A percentile compares a stretch with the other conserved stretches of the same genome.
Evolutionary conservation across 1,284 basidiomycete species (phyloP).

Genomic region (Moesziomyces globuligerus): DNA sequence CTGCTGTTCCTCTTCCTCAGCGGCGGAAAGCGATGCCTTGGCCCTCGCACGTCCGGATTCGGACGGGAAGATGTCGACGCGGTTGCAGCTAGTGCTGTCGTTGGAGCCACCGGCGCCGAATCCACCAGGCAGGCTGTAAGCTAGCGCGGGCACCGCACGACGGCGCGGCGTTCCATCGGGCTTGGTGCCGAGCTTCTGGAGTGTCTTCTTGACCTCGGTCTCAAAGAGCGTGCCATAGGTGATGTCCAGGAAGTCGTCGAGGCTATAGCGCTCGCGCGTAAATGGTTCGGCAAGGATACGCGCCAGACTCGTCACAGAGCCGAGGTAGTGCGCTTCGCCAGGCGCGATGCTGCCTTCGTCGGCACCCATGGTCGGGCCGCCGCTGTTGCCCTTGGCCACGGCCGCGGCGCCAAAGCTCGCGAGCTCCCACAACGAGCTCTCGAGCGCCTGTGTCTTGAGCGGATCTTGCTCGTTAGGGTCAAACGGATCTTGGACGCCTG

Average conservation of each 20-base stretch:
- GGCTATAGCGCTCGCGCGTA: constrained; percentile 85
- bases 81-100: constrained; percentile 14
- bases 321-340: constrained; percentile 79
- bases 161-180: not conserved
- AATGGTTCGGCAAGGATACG: constrained; percentile 91
- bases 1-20: constrained; percentile 28
- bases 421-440: constrained; percentile 92
- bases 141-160: constrained; percentile 15
- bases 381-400: constrained; percentile 20
- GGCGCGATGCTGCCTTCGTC: constrained; percentile 25
- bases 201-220: constrained; percentile 81
- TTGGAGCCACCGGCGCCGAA: constrained; percentile 38
- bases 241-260: constrained; percentile 98
- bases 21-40: constrained; percentile 10
- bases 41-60: constrained; percentile 17
- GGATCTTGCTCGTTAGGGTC: constrained; percentile 77
- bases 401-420: constrained; percentile 73
- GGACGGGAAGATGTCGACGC: constrained; percentile 42
- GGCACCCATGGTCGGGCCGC: constrained; percentile 17
- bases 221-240: constrained; percentile 93
- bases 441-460: constrained; percentile 79
- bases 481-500: constrained; percentile 71
- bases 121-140: constrained; percentile 34
- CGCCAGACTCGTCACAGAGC: constrained; percentile 82
- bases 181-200: constrained; percentile 64